Evolutionary conservation across 768 basidiomycete species (phyloP), one percentile per base, ranked within the genome.

Genomic region (Hydnomerulius pinastri): DNA sequence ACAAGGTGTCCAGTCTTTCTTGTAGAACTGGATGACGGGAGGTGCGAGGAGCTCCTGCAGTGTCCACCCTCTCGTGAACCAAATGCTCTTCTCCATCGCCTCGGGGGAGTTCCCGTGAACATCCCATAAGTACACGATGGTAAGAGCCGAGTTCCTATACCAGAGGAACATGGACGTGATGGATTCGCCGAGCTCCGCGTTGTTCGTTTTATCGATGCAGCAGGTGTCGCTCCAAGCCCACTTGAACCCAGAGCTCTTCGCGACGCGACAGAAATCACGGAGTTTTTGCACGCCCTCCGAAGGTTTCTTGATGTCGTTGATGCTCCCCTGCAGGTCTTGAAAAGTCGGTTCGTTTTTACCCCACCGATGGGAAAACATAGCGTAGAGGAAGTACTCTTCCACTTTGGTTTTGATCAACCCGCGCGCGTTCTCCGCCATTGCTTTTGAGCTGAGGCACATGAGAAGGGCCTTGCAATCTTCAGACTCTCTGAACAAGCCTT

Each of bases 151-250:
- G 20, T 46, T 43, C 13, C 58, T 35, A 18, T 59, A 59, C 58
- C 58, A 59, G 3, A 20, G 18, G 45, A 57, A 59, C 58, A 59
- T 59, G 25, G 51, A 54, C 8, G 41, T 27, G 9, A 59, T 49
- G 43, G 58, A 53, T 21, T 59, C 56, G 6, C 32, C 27, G 6
- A 59, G 47, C 27, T 59, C 58, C 6, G 52, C 30, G 23, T 44
- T 54, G 40, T 48, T 59, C 28, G 9, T 9, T 35, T 57, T 43
- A 36, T 59, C 49, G n/a, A 57, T 54, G 24, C 58, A 59, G 2
- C 41, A 44, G 7, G 56, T 53, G 18, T 57, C 56, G 18, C n/a
- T n/a, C n/a, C n/a, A 43, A 25, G 46, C 35, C 24, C 44, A 51
- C 6, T 27, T 7, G 32, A 28, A 48, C 17, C 6, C 4, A 6